Percentiles rank a stretch among this genome's conserved stretches.
These are phyloP conservation scores for Centrapalus pauciflorus DNA, from an alignment of 129 eudicot genomes.

Conservation along the genomic window DNA sequence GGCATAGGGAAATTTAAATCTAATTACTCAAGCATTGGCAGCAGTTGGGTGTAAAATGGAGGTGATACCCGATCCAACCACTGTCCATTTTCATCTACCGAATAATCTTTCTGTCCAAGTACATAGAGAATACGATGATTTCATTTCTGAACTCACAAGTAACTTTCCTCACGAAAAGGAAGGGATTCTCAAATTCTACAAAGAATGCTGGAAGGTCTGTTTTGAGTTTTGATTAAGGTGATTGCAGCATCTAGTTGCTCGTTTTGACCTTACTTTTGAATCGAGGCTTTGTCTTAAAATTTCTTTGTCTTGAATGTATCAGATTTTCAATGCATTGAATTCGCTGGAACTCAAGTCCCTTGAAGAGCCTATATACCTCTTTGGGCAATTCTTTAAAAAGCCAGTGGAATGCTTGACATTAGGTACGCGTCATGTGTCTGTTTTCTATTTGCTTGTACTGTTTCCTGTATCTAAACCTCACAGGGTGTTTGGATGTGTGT, in stretches of 20 bases:
- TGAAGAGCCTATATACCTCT: slow-evolving; percentile 93
- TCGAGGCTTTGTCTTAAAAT: slow-evolving; percentile 7
- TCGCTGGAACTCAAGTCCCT: slow-evolving; percentile 90
- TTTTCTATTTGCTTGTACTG: background rate
- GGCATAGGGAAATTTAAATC: slow-evolving; percentile 78
- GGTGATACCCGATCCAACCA: slow-evolving; percentile 97
- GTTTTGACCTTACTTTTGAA: slow-evolving; percentile 9
- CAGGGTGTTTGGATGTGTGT: background rate
- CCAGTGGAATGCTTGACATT: slow-evolving; percentile 93
- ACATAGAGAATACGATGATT: slow-evolving; percentile 79
- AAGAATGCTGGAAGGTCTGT: slow-evolving; percentile 98
- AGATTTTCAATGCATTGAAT: slow-evolving; percentile 94
- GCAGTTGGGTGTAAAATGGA: slow-evolving; percentile 92
- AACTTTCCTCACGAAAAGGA: slow-evolving; percentile 93
- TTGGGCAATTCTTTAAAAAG: slow-evolving; percentile 92
- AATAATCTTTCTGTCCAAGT: slow-evolving; percentile 80
- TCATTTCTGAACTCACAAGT: slow-evolving; percentile 66
- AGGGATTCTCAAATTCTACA: slow-evolving; percentile 85
- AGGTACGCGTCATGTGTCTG: too few species aligned
- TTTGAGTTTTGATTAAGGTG: slow-evolving; percentile 55
- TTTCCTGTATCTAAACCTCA: too few species aligned
- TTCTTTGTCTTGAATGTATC: background rate
- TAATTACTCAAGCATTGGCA: slow-evolving; percentile 92
- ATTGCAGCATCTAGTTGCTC: slow-evolving; percentile 25
- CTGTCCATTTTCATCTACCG: slow-evolving; percentile 94